Conservation (phyloP, 2,329 filamentous ascomycete species). For the Microcyclospora pomicola region DNA sequence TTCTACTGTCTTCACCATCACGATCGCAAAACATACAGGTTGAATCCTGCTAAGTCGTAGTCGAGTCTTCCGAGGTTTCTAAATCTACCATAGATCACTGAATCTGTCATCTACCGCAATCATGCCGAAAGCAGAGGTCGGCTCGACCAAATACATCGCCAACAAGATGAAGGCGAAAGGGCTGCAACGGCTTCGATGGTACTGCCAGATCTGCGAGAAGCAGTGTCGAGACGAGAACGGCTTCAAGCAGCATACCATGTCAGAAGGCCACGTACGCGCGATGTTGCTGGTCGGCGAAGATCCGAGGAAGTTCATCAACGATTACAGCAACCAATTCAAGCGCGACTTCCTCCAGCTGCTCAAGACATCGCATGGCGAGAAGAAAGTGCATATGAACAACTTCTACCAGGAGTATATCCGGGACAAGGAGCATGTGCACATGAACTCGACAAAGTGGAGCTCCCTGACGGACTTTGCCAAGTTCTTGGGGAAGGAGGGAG, state of each 20-base stretch:
- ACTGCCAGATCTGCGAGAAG: conserved; percentile 66
- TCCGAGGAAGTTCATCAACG: conserved; percentile 66
- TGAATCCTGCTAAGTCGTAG: no score
- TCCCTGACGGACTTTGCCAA: conserved; percentile 84
- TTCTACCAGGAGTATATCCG: conserved; percentile 93
- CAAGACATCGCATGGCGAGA: conserved; percentile 77
- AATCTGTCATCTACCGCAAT: conserved; percentile 26
- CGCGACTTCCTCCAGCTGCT: conserved; percentile 66
- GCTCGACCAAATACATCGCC: conserved; percentile 75
- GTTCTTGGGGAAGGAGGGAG: conserved; percentile 67
- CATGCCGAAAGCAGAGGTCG: conserved; percentile 88
- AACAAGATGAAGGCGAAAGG: conserved; percentile 83
- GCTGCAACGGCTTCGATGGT: conserved; percentile 74
- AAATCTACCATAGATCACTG: no score
- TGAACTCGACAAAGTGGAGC: conserved; percentile 86
- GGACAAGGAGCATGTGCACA: conserved; percentile 77
- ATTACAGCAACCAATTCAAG: conserved; percentile 70
- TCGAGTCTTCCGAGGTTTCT: no score
- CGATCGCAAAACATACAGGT: no score
- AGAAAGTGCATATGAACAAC: conserved; percentile 73
- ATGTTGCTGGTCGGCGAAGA: conserved; percentile 82
- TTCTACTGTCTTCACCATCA: no score
- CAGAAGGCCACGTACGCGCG: conserved; percentile 76
- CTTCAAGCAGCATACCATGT: conserved; percentile 69
- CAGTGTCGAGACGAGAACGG: conserved; percentile 78